A percentile compares a stretch with the other conserved stretches of the same genome.
Evolutionary conservation across 192 early-diverging fungal genomes (phyloP).

Genomic region (Mortierella hygrophila): DNA sequence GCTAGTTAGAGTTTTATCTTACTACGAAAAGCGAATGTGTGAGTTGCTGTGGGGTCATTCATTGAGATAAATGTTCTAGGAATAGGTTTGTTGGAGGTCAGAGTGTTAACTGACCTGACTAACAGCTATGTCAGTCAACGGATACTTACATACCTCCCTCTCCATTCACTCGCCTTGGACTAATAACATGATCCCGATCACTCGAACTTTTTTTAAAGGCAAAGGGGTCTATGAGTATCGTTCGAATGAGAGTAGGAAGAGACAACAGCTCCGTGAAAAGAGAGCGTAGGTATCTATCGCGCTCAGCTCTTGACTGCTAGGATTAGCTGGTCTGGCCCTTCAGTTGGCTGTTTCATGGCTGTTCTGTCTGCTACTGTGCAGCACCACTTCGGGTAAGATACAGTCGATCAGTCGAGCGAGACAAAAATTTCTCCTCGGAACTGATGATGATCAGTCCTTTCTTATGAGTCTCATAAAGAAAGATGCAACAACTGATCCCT

Average conservation of each 20-base stretch:
- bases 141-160: not conserved
- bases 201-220: not conserved
- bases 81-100: not conserved
- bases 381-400: too few species aligned
- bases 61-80: not conserved
- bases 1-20: not conserved
- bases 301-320: not conserved
- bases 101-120: not conserved
- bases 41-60: not conserved
- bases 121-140: not conserved
- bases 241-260: not conserved
- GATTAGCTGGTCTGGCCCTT: not conserved
- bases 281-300: not conserved
- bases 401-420: too few species aligned
- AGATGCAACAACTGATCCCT: too few species aligned
- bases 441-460: too few species aligned
- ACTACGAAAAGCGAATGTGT: not conserved
- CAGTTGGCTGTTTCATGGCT: not conserved
- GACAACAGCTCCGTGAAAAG: not conserved
- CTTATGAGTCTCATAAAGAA: too few species aligned
- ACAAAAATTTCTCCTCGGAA: too few species aligned
- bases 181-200: conserved; percentile 1
- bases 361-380: too few species aligned
- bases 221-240: not conserved
- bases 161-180: too few species aligned